These are phyloP conservation scores for Fusarium sp. DNA, from an alignment of 2,329 filamentous ascomycete genomes.

Conservation along the genomic window DNA sequence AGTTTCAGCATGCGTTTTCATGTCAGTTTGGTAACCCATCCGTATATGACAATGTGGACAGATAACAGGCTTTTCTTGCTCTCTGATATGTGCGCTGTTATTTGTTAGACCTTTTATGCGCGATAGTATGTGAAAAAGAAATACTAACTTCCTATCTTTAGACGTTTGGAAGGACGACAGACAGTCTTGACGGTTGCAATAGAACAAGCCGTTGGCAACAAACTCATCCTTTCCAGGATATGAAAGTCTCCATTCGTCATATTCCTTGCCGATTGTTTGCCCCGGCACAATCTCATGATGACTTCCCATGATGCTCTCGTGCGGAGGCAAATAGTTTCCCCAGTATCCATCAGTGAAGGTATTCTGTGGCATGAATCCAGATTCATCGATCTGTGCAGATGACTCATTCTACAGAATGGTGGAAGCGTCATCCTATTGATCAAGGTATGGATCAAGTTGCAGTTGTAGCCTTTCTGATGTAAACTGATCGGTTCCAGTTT, in stretches of 20 bases:
- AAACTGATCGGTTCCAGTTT: not conserved
- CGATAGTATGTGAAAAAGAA: too few relatives aligned
- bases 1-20: too few relatives aligned
- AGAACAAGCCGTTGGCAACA: not conserved
- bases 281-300: not conserved
- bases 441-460: not conserved
- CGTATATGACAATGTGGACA: too few relatives aligned
- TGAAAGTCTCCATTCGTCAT: not conserved
- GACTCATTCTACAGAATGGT: conserved; percentile 8
- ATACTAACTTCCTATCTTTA: too few relatives aligned
- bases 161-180: too few relatives aligned
- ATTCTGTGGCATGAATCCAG: conserved; percentile 1
- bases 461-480: conserved; percentile 1
- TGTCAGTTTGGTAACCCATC: too few relatives aligned
- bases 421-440: not conserved
- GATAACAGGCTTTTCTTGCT: too few relatives aligned
- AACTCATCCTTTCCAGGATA: not conserved
- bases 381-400: not conserved
- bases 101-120: too few relatives aligned
- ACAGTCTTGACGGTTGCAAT: too few relatives aligned
- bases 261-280: not conserved
- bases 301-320: too few relatives aligned
- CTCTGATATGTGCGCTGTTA: too few relatives aligned
- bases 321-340: too few relatives aligned
- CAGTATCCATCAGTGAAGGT: not conserved